Conservation (phyloP, 345 rosid species). For the Eucalyptus sp. region DNA sequence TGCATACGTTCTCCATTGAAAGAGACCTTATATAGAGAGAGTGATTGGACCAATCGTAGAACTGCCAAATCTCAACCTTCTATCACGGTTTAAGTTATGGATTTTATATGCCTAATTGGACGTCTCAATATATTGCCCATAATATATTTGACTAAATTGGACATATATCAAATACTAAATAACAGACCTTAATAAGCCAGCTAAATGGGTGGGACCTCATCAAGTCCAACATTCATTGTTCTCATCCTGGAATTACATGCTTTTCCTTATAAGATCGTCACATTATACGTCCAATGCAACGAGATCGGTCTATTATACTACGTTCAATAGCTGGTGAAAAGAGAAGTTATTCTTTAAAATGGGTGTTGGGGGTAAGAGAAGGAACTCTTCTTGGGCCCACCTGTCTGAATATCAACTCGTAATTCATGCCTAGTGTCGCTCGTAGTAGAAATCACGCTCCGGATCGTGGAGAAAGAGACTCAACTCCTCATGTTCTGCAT, state of each 20-base stretch:
- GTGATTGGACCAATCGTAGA: too few species aligned
- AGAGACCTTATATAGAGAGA: too few species aligned
- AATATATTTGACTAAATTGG: too few species aligned
- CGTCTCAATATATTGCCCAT: too few species aligned
- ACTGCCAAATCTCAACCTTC: too few species aligned
- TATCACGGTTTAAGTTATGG: too few species aligned
- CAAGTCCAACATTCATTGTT: neutral
- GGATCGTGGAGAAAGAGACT: neutral
- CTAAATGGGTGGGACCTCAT: too few species aligned
- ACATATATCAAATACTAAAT: too few species aligned
- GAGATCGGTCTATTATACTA: neutral
- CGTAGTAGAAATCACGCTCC: neutral
- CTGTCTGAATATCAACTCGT: neutral
- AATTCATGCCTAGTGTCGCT: neutral
- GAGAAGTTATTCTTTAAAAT: too few species aligned
- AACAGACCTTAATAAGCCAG: too few species aligned
- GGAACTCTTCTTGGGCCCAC: neutral
- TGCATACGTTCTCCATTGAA: too few species aligned
- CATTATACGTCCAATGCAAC: neutral
- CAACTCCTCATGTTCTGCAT: neutral
- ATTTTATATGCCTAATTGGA: too few species aligned
- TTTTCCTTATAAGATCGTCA: neutral
- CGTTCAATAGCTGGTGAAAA: neutral
- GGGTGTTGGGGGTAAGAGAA: neutral
- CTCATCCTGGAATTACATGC: neutral